Percentiles rank a stretch among this genome's conserved stretches.
phyloP scores from a whole-genome alignment of 306 rosid species.

The Dryas alaskensis region DNA sequence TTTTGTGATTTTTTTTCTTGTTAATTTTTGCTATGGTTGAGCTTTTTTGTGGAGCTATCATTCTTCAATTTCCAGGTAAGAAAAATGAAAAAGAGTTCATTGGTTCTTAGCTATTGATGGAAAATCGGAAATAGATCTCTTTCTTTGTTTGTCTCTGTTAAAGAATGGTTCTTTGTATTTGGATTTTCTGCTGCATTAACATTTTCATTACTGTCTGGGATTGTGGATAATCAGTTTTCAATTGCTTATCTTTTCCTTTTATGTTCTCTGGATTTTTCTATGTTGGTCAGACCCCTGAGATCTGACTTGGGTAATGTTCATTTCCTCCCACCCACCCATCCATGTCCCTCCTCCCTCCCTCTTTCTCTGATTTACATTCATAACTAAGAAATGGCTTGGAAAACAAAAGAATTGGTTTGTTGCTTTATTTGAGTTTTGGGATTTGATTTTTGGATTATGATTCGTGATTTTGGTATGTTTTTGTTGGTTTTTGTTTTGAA shows the following conservation, averaged over 20 bases:
- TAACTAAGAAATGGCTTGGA: too few relatives aligned
- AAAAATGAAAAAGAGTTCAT: not conserved
- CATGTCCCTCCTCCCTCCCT: too few relatives aligned
- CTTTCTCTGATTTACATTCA: too few relatives aligned
- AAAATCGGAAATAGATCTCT: constrained; percentile 24
- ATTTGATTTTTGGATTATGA: too few relatives aligned
- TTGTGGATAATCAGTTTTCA: constrained; percentile 6
- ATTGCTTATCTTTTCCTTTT: constrained; percentile 8
- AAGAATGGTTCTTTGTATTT: constrained; percentile 2
- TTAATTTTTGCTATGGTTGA: not conserved
- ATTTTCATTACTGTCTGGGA: constrained; percentile 23
- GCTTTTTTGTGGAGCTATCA: constrained; percentile 7
- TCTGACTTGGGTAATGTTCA: constrained; percentile 19
- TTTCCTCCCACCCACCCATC: not conserved
- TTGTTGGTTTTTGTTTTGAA: too few relatives aligned
- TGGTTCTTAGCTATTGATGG: constrained; percentile 25
- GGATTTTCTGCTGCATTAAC: constrained; percentile 33
- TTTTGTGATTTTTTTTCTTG: not conserved
- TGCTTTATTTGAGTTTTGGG: too few relatives aligned
- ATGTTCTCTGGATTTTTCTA: not conserved
- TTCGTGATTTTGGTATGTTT: too few relatives aligned
- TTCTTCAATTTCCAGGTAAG: constrained; percentile 10
- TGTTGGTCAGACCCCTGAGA: constrained; percentile 15
- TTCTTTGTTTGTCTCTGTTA: constrained; percentile 4
- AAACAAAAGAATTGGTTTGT: too few relatives aligned